Conservation (phyloP, 148 eudicot species). For the Rhododendron griersonianum region DNA sequence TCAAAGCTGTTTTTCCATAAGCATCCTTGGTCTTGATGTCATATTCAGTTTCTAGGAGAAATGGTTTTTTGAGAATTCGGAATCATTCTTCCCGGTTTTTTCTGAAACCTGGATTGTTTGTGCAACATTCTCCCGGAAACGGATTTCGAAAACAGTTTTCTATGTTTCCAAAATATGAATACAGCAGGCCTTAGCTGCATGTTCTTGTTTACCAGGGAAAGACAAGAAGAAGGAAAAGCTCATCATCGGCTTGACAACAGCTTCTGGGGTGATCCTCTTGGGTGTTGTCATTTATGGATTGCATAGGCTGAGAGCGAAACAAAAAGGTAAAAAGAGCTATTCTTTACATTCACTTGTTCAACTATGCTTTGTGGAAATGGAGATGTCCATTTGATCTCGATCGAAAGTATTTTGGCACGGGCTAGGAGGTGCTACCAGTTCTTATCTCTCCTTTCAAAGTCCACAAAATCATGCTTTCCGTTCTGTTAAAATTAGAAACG, state of each 20-base stretch:
- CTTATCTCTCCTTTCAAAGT: neutral
- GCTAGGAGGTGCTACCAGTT: neutral
- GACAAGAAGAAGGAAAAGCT: neutral
- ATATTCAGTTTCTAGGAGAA: neutral
- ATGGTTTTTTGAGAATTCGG: neutral
- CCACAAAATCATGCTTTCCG: neutral
- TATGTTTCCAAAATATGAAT: neutral
- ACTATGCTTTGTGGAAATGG: neutral
- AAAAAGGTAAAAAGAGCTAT: conserved; percentile 1
- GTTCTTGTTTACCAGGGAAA: conserved; percentile 1
- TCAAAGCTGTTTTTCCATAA: neutral
- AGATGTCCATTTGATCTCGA: neutral
- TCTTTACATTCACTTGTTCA: neutral
- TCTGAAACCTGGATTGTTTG: neutral
- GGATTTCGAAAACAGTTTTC: neutral
- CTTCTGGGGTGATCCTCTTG: conserved; percentile 2
- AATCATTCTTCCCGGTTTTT: neutral
- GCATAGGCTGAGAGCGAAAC: neutral
- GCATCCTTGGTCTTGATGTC: neutral
- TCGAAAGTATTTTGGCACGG: neutral
- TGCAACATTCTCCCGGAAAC: neutral
- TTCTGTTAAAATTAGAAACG: neutral
- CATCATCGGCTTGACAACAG: conserved; percentile 2
- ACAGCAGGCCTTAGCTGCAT: neutral
- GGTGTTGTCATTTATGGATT: neutral